Conservation (phyloP, 306 rosid species). For the Hylodesmum podocarpum region DNA sequence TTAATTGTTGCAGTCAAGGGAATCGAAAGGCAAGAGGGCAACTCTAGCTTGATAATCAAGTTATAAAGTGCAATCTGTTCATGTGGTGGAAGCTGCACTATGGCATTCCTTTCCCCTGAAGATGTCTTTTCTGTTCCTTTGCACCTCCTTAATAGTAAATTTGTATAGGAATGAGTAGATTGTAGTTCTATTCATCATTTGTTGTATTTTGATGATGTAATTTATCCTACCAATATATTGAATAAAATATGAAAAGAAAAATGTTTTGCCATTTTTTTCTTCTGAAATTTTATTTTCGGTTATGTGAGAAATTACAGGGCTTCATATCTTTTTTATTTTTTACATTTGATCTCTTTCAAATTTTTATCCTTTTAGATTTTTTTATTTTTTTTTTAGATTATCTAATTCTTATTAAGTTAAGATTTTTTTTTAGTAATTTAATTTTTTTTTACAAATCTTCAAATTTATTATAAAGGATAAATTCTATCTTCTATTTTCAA, state of each 20-base stretch:
- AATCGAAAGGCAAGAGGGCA: slow-evolving; percentile 89
- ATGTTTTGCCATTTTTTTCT: neutral
- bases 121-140: neutral
- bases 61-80: slow-evolving; percentile 3
- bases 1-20: slow-evolving; percentile 73
- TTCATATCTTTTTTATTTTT: too few relatives aligned
- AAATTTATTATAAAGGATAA: too few relatives aligned
- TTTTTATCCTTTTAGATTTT: too few relatives aligned
- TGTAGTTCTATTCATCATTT: slow-evolving; percentile 21
- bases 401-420: too few relatives aligned
- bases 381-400: too few relatives aligned
- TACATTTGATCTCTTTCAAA: too few relatives aligned
- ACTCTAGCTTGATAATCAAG: slow-evolving; percentile 69
- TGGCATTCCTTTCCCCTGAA: slow-evolving; percentile 10
- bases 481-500: too few relatives aligned
- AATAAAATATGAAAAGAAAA: slow-evolving; percentile 21
- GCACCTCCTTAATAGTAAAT: neutral
- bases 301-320: slow-evolving; percentile 1
- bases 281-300: neutral
- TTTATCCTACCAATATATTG: neutral
- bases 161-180: slow-evolving; percentile 20
- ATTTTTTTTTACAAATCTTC: too few relatives aligned
- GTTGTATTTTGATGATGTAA: slow-evolving; percentile 26
- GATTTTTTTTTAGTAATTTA: too few relatives aligned
- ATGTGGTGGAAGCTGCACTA: slow-evolving; percentile 12